Conservation (phyloP, 257 asterid genomes). For the Lycium ferocissimum region DNA sequence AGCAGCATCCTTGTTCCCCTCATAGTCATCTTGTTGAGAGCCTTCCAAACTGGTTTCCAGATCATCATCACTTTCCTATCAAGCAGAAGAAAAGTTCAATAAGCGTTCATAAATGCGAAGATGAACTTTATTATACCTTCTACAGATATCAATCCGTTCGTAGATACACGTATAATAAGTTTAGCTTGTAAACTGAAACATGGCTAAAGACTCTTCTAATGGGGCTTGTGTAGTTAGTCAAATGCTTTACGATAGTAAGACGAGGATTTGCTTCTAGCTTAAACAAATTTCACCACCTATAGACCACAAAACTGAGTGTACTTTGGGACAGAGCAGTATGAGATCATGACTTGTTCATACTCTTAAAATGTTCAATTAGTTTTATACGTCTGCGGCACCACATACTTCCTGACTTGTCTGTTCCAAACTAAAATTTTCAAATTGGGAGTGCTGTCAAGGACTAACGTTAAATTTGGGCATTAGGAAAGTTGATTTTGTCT, state of each 20-base stretch:
- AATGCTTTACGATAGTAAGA: neutral
- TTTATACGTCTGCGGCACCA: neutral
- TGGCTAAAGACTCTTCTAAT: neutral
- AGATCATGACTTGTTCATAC: conserved; percentile 12
- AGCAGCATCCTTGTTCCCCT: conserved; percentile 98
- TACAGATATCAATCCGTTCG: conserved; percentile 19
- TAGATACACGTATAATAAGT: neutral
- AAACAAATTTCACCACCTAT: neutral
- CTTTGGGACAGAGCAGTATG: conserved; percentile 6
- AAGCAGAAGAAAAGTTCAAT: conserved; percentile 6
- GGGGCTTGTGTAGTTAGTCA: neutral
- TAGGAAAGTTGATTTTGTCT: conserved; percentile 2
- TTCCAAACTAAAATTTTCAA: conserved; percentile 10
- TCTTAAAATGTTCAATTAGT: neutral
- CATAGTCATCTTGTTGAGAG: conserved; percentile 73
- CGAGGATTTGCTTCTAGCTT: conserved; percentile 6
- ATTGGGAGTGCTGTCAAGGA: conserved; percentile 20
- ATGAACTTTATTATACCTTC: conserved; percentile 2
- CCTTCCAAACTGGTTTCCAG: conserved; percentile 71
- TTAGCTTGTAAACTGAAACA: neutral
- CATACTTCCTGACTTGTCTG: neutral
- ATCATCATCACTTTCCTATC: conserved; percentile 81
- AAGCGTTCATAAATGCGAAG: neutral
- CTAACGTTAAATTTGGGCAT: neutral
- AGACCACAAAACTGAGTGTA: neutral